These are phyloP conservation scores for Sarocladium oryzae DNA, from an alignment of 2,329 filamentous ascomycete species.

Conservation along the genomic window DNA sequence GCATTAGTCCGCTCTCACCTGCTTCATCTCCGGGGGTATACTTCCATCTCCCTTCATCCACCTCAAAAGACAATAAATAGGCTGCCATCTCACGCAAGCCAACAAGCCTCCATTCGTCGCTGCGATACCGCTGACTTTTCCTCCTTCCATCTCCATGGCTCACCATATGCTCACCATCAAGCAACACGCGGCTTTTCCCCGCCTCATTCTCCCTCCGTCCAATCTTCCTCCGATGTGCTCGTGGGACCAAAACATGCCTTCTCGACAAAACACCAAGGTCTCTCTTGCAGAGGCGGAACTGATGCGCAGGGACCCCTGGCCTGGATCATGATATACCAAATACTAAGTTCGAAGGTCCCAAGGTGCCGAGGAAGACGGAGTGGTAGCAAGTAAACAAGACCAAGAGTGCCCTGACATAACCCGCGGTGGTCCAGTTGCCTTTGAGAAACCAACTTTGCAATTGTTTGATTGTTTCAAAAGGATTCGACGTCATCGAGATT, in stretches of 20 bases:
- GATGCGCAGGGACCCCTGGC: neutral
- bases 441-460: neutral
- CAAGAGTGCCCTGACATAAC: neutral
- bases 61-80: slow-evolving; percentile 2
- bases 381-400: neutral
- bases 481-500: neutral
- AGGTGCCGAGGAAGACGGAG: neutral
- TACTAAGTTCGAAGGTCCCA: neutral
- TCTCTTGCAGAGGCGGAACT: neutral
- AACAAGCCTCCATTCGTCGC: neutral
- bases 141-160: neutral
- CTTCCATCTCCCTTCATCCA: neutral
- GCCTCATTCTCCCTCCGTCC: neutral
- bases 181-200: neutral
- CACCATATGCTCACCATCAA: neutral
- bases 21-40: slow-evolving; percentile 6
- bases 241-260: neutral
- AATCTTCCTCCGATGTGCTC: neutral
- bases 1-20: neutral
- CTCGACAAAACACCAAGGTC: neutral
- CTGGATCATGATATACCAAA: neutral
- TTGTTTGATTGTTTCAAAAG: too few species aligned
- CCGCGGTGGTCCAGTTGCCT: neutral
- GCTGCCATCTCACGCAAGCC: neutral
- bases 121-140: neutral